Conservation (phyloP, 2,329 filamentous ascomycete species). For the Mycosphaerella sp. region DNA sequence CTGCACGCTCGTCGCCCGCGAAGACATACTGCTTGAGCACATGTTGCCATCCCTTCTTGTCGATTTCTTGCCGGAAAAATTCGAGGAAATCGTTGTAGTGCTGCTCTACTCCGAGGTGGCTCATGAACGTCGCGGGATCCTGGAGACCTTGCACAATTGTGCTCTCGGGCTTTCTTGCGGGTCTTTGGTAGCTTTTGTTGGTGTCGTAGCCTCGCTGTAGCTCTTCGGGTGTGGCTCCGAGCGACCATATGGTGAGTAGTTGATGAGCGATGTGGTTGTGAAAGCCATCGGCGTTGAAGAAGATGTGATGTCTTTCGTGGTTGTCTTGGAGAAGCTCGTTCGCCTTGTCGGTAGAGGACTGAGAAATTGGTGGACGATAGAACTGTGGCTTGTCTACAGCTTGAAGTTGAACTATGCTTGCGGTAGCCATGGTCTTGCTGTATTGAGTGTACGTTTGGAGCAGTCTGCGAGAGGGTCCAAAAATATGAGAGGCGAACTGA, state of each 20-base stretch:
- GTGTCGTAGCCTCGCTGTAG: conserved; percentile 59
- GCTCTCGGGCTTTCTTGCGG: conserved; percentile 36
- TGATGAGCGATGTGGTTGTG: conserved; percentile 81
- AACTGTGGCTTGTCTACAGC: conserved; percentile 42
- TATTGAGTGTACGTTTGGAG: neutral
- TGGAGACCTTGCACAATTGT: conserved; percentile 51
- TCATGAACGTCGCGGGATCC: conserved; percentile 50
- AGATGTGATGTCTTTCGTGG: conserved; percentile 68
- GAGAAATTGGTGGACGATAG: conserved; percentile 41
- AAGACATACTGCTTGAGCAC: conserved; percentile 65
- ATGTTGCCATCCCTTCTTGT: conserved; percentile 53
- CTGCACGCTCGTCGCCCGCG: conserved; percentile 54
- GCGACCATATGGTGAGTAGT: conserved; percentile 67
- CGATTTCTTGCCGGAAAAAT: conserved; percentile 71
- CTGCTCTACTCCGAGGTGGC: conserved; percentile 55
- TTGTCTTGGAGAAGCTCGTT: conserved; percentile 70
- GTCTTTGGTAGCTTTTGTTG: conserved; percentile 62
- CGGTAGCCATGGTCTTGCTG: conserved; percentile 43
- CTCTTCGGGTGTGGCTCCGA: conserved; percentile 56
- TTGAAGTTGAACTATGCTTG: conserved; percentile 43
- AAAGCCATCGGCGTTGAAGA: conserved; percentile 67
- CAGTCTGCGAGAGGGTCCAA: neutral
- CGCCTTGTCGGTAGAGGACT: conserved; percentile 55
- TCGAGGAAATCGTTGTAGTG: conserved; percentile 68
- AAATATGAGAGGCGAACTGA: neutral